These are phyloP conservation scores for Suhomyces vadensis DNA, from an alignment of 805 yeast genomes.

Conservation along the genomic window DNA sequence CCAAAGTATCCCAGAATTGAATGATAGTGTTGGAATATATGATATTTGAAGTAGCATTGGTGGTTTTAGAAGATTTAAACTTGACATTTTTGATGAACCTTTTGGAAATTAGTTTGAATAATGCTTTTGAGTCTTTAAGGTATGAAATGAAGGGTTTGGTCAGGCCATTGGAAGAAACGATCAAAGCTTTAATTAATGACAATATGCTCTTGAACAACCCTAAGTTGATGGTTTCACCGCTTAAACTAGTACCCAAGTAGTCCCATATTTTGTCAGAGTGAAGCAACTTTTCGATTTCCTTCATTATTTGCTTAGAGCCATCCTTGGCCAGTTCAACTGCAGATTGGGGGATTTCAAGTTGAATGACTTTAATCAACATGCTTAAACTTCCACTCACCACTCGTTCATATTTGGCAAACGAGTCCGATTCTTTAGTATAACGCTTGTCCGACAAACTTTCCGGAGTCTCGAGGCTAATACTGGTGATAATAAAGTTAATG, in stretches of 20 bases:
- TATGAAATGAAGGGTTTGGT: slow-evolving; percentile 14
- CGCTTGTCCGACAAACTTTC: slow-evolving; percentile 76
- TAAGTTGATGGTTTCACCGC: slow-evolving; percentile 29
- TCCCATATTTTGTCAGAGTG: slow-evolving; percentile 36
- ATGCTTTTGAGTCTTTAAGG: slow-evolving; percentile 20
- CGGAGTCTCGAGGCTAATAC: slow-evolving; percentile 55
- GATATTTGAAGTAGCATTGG: slow-evolving; percentile 30
- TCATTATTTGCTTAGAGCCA: background rate
- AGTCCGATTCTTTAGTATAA: slow-evolving; percentile 64
- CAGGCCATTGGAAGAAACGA: slow-evolving; percentile 12
- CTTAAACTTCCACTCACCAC: slow-evolving; percentile 51
- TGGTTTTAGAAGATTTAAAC: slow-evolving; percentile 22
- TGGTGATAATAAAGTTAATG: slow-evolving; percentile 52
- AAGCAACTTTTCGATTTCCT: slow-evolving; percentile 1
- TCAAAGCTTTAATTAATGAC: slow-evolving; percentile 22
- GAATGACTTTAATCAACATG: slow-evolving; percentile 40
- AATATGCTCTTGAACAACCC: slow-evolving; percentile 33
- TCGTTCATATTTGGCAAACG: slow-evolving; percentile 61
- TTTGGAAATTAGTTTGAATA: slow-evolving; percentile 45
- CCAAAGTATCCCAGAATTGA: slow-evolving; percentile 50
- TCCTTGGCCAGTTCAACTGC: slow-evolving; percentile 10
- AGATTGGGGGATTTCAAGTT: background rate
- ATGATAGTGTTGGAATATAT: slow-evolving; percentile 49
- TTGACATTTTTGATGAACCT: slow-evolving; percentile 46
- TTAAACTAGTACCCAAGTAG: slow-evolving; percentile 24